Evolutionary conservation across 2,329 filamentous ascomycete genomes (phyloP), one percentile per base, ranked within the genome.

Genomic region (Dactylellina cionopaga): DNA sequence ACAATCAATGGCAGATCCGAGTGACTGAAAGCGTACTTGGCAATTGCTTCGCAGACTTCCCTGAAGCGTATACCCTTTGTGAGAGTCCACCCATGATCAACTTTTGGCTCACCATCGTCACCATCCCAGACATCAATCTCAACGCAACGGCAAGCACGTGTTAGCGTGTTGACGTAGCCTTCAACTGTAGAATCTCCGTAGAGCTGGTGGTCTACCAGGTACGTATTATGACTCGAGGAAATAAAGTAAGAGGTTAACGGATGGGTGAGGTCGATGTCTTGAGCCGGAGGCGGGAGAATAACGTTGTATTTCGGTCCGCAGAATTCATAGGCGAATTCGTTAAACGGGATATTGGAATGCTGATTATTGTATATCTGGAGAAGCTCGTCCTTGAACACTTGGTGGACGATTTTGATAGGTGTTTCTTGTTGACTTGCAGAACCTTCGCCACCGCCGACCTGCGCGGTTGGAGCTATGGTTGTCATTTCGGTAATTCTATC

Each of bases 11-110:
- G 95, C 17, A 96, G 83, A 56, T 90, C 86, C 5, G 63, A 64
- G 1, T 37, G 49, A 2, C 54, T 56, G 77, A 98, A 98, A 0
- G 92, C 93, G 69, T 88, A 87, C 64, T 96, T 88, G 37, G 86
- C 85, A 73, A 98, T 90, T 0, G 90, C 89, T 74, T 87, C 85
- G 81, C 93, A 96, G 1, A 97, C 94, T 60, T 92, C 88, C 64
- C 93, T 88, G 80, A 98, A 97, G 0, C 90, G 87, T 55, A 96
- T 89, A n/a, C 91, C 89, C 29, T 89, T 89, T 0, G 92, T 97
- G 51, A 96, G 83, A 0, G 93, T 96, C 81, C 92, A 91, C 79
- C 92, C 92, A 79, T 96, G 92, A 65, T 92, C 86, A 2, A 96
- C 92, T 55, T 91, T 86, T 0, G 92, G 92, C 79, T 96, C 92